phyloP scores from a whole-genome alignment of 345 rosid genomes.

The Microcos paniculata region DNA sequence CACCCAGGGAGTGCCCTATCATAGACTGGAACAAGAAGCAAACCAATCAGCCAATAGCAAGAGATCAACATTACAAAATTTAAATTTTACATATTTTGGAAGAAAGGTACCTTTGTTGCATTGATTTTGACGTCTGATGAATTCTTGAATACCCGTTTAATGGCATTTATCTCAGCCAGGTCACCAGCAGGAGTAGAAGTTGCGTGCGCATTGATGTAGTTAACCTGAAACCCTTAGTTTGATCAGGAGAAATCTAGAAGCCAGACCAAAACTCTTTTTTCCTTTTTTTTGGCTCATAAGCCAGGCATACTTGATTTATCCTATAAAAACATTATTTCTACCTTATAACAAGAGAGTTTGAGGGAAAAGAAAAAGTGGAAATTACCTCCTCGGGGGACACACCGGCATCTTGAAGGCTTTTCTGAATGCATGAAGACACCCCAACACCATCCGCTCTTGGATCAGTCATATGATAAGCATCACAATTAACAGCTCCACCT shows the following conservation, averaged over 20 bases:
- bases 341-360: not conserved
- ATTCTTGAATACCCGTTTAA: conserved; percentile 85
- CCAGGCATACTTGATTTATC: no score
- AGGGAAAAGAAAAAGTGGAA: not conserved
- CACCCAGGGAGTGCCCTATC: conserved; percentile 99
- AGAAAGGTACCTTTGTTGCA: conserved; percentile 78
- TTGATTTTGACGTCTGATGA: conserved; percentile 86
- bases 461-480: conserved; percentile 98
- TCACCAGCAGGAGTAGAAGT: conserved; percentile 98
- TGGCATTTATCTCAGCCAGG: conserved; percentile 96
- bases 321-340: not conserved
- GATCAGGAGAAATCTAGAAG: not conserved
- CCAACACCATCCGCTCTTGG: conserved; percentile 99
- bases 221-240: conserved; percentile 54
- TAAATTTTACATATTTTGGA: not conserved
- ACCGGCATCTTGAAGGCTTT: conserved; percentile 94
- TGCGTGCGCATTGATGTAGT: conserved; percentile 96
- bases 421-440: conserved; percentile 89
- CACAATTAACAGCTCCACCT: conserved; percentile 96
- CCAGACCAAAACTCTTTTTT: not conserved
- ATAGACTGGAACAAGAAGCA: conserved; percentile 59
- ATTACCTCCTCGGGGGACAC: conserved; percentile 92
- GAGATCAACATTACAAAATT: conserved; percentile 1
- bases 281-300: no score
- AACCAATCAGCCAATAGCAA: conserved; percentile 6